Evolutionary conservation across 495 filamentous ascomycete species (phyloP), one percentile per base, ranked within the genome.

Genomic region (Darksidea phi): DNA sequence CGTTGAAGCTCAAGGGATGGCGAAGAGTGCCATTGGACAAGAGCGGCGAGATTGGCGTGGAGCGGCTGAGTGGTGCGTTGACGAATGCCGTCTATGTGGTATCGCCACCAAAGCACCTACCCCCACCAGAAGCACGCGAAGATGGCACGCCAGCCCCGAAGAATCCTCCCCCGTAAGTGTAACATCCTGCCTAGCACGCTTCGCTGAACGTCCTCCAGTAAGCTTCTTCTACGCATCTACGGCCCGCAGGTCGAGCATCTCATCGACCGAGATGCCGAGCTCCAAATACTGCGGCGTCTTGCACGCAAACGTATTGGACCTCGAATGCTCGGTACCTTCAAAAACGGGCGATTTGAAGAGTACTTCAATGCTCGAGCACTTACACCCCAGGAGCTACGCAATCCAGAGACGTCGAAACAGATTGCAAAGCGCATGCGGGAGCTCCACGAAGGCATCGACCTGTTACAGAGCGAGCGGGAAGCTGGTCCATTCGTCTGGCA

Each of bases 391-490:
- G 90, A 96, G 69, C 75, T 99, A 51, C 86, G 89, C 21, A 81
- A 86, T 50, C 87, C 91, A 1, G 87, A 88, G 28, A 96, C 89
- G 0, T 92, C 88, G 37, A 88, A 83, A 67, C 89, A 96, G 65
- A 97, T 99, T 71, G 92, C 94, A n/a, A 99, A 97, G 78, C 86
- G 94, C 38, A 95, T 99, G 89, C 80, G 91, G 59, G 94, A 99
- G 74, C 79, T 99, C 20, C 94, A 99, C 64, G 90, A 95, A 54
- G 94, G 94, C 7, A 87, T 99, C 58, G 88, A 95, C 17, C 79
- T 99, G 15, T 81, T 92, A 0, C 80, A 85, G 12, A 78, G 86
- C 47, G 94, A 99, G 73, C 81, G 83, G 42, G 80, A 88, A 28
- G 83, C 80, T 18, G 94, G 94, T 0, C 87, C 94, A 0, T 85